phyloP scores from a whole-genome alignment of 208 protist genomes.

The Cochliopodium minus region DNA sequence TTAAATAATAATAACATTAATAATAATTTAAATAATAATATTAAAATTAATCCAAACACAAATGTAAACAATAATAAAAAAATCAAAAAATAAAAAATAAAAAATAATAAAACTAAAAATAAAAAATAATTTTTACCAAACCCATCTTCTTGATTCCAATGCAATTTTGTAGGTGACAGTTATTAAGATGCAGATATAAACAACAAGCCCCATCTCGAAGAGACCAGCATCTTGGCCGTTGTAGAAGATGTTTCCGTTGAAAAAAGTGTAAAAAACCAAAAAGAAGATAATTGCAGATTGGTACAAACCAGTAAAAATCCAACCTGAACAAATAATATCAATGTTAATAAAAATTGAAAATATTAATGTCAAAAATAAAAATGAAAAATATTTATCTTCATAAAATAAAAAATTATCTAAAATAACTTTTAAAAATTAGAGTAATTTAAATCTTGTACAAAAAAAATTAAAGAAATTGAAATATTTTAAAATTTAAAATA shows the following conservation, averaged over 20 bases:
- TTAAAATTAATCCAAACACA: no score
- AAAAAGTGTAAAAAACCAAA: constrained; percentile 14
- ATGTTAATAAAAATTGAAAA: constrained; percentile 5
- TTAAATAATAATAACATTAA: no score
- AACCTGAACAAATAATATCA: constrained; percentile 17
- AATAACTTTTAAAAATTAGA: background rate
- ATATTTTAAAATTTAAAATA: no score
- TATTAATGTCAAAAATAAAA: background rate
- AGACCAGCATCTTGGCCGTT: background rate
- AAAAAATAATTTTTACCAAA: no score
- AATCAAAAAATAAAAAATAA: no score
- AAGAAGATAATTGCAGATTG: constrained; percentile 19
- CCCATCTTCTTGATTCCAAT: background rate
- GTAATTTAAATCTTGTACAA: no score
- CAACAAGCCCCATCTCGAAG: background rate
- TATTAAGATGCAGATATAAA: background rate
- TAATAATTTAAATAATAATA: no score
- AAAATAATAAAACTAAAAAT: no score
- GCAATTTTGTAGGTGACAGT: background rate
- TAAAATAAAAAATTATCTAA: background rate
- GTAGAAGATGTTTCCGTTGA: background rate
- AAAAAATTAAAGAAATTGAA: no score
- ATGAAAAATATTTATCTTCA: background rate
- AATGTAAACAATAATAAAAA: no score
- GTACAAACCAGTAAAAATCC: constrained; percentile 11